Conservation (phyloP, 2,329 filamentous ascomycete genomes). For the Scedosporium boydii region DNA sequence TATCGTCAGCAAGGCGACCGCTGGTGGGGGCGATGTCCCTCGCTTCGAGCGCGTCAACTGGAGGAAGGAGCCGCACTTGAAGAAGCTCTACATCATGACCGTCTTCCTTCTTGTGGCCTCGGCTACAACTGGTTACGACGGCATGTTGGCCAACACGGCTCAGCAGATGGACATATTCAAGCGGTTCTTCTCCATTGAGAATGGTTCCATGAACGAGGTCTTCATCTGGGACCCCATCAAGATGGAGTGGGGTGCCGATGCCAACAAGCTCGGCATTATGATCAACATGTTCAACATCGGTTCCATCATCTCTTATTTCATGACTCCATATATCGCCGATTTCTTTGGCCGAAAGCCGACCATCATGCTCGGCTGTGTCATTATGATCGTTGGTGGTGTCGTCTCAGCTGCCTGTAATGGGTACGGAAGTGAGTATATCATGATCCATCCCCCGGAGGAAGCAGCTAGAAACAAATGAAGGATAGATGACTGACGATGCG, state of each 20-base stretch:
- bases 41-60: conserved; percentile 46
- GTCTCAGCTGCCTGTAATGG: conserved; percentile 31
- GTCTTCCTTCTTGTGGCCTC: conserved; percentile 49
- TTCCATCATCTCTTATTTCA: conserved; percentile 35
- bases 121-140: conserved; percentile 54
- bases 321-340: conserved; percentile 36
- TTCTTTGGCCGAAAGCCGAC: conserved; percentile 30
- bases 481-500: not conserved
- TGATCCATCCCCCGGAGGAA: not conserved
- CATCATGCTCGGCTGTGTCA: conserved; percentile 32
- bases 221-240: not conserved
- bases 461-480: too few species aligned
- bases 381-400: conserved; percentile 35
- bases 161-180: conserved; percentile 48
- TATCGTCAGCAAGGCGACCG: not conserved
- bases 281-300: conserved; percentile 45
- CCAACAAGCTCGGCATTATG: conserved; percentile 36
- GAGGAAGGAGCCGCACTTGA: conserved; percentile 46
- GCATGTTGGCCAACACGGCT: conserved; percentile 50
- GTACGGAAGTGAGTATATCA: conserved; percentile 28
- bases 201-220: conserved; percentile 5
- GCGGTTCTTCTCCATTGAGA: conserved; percentile 28
- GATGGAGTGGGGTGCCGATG: conserved; percentile 13
- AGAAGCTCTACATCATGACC: conserved; percentile 44
- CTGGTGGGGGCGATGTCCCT: conserved; percentile 26